These are phyloP conservation scores for Diaporthe helianthi DNA, from an alignment of 2,329 filamentous ascomycete species.

Conservation along the genomic window DNA sequence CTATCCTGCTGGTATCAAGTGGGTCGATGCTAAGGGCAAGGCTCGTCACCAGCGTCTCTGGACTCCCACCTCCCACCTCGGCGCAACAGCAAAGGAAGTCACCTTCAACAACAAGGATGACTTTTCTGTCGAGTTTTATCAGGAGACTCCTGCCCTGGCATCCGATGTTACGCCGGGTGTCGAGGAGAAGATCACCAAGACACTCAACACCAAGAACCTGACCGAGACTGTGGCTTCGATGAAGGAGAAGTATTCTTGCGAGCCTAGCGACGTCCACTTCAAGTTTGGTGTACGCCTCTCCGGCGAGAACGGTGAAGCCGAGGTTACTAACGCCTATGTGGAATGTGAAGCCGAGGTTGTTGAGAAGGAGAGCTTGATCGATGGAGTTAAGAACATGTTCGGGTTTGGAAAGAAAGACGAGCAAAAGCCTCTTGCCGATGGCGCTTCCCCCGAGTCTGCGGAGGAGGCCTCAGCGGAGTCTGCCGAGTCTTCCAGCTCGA, in stretches of 20 bases:
- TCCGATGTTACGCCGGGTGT: slow-evolving; percentile 49
- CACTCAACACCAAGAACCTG: slow-evolving; percentile 81
- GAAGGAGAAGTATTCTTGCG: slow-evolving; percentile 79
- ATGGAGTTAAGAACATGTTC: slow-evolving; percentile 95
- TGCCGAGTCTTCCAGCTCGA: slow-evolving; percentile 43
- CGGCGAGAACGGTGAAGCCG: slow-evolving; percentile 78
- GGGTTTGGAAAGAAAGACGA: slow-evolving; percentile 93
- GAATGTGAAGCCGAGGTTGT: slow-evolving; percentile 82
- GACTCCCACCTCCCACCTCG: slow-evolving; percentile 76
- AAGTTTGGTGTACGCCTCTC: slow-evolving; percentile 79
- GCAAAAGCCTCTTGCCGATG: slow-evolving; percentile 75
- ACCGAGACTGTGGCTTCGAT: slow-evolving; percentile 82
- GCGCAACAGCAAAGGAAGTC: slow-evolving; percentile 80
- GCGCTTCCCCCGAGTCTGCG: slow-evolving; percentile 54
- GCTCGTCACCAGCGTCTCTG: slow-evolving; percentile 83
- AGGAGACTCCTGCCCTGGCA: slow-evolving; percentile 62
- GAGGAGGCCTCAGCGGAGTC: slow-evolving; percentile 53
- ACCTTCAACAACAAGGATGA: slow-evolving; percentile 84
- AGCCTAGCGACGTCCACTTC: slow-evolving; percentile 77
- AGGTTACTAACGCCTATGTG: slow-evolving; percentile 76
- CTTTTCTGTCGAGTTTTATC: slow-evolving; percentile 80
- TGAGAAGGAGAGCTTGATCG: slow-evolving; percentile 82
- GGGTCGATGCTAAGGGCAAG: slow-evolving; percentile 72
- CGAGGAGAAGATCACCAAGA: slow-evolving; percentile 67
- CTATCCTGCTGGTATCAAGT: slow-evolving; percentile 79